Percentiles rank a stretch among this genome's conserved stretches.
phyloP scores from a whole-genome alignment of 106 monocot genomes.

The Amphibolis antarctica region DNA sequence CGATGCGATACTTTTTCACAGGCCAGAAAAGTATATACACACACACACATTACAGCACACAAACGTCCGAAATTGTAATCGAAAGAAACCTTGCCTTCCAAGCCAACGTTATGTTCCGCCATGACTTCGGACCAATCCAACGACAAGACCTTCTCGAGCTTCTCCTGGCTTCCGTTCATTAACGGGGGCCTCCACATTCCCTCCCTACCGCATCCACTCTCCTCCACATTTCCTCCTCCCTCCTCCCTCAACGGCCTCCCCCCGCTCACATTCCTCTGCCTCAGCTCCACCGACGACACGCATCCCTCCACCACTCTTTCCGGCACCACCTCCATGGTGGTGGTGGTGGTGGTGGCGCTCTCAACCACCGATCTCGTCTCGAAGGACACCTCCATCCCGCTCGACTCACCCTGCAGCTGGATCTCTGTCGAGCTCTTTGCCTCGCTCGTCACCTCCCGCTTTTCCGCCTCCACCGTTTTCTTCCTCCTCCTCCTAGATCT shows the following conservation, averaged over 20 bases:
- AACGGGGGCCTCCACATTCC: constrained; percentile 6
- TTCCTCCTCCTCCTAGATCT: background rate
- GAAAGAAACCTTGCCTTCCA: background rate
- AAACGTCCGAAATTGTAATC: background rate
- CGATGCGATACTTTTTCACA: background rate
- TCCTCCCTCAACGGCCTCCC: constrained; percentile 3
- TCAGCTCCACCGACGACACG: constrained; percentile 42
- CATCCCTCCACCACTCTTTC: constrained; percentile 15
- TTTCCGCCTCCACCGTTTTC: constrained; percentile 2
- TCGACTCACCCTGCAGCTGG: background rate
- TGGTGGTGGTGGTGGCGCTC: constrained; percentile 9
- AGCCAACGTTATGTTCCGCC: background rate
- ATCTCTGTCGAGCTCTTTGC: background rate
- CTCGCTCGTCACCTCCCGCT: background rate
- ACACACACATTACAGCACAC: too few species aligned
- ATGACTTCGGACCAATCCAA: constrained; percentile 2
- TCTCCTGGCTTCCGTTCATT: background rate
- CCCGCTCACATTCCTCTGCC: constrained; percentile 59
- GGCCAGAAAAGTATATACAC: background rate
- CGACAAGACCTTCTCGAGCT: background rate
- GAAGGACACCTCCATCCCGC: background rate
- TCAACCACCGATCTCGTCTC: constrained; percentile 19
- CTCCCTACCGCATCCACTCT: constrained; percentile 9
- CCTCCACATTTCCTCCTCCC: constrained; percentile 9
- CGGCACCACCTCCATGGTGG: constrained; percentile 9